Evolutionary conservation across 2,329 filamentous ascomycete genomes (phyloP), one percentile per base, ranked within the genome.

Genomic region (Penicillium sp.): DNA sequence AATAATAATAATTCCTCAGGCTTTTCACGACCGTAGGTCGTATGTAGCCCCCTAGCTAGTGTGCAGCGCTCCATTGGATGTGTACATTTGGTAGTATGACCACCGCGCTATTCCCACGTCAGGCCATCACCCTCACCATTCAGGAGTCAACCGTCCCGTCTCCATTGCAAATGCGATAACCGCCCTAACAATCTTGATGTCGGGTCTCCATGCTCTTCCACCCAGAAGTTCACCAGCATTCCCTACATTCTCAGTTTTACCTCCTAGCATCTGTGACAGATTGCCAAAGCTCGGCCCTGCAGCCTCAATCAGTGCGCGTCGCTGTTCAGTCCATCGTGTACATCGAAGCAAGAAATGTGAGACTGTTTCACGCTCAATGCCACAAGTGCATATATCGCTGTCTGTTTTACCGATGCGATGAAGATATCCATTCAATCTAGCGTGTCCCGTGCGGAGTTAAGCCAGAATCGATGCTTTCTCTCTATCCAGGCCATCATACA

Each of bases 391-490:
- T 26, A 53, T 28, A 53, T 45, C 37, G 5, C 56, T 53, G 12
- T 53, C 49, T 22, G 1, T 38, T 15, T 37, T 2, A 47, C 47
- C 49, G 38, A 58, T 53, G 6, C 47, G 49, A 47, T 53, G 28
- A 26, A 58, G 47, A 47, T 53, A 58, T 37, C 56, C 17, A 35
- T 58, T 53, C 26, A 26, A n/a, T n/a, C n/a, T 35, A 24, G 26
- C 49, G 37, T 58, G 37, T 26, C 37, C 56, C 26, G 49, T 59
- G 28, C 49, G 49, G 40, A 53, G 37, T 54, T 59, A 38, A 40
- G 56, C 40, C 47, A 59, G 38, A 38, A 59, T 59, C 19, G 49
- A 60, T 51, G 42, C 51, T 60, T 42, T 56, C 40, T 60, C 58
- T 10, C 44, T 33, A 37, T 51, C 17, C 15, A 42, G 53, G n/a